Evolutionary conservation across 2,329 filamentous ascomycete species (phyloP).

Genomic region (Clarireedia monteithiana): DNA sequence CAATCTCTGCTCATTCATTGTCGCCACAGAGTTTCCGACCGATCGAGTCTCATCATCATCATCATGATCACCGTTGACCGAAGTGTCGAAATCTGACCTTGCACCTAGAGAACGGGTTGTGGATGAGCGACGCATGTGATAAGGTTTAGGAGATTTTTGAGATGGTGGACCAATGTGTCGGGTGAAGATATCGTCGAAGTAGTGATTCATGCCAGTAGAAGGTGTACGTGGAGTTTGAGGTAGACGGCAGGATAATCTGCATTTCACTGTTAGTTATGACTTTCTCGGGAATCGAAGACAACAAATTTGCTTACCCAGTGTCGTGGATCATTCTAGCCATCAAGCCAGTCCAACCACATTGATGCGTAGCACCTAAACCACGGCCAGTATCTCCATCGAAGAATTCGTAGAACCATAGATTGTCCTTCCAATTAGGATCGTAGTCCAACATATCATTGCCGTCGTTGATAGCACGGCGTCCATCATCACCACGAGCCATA

Average conservation of each 20-base stretch:
- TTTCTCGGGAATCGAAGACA: not conserved
- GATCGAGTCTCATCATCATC: conserved; percentile 24
- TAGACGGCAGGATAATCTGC: conserved; percentile 66
- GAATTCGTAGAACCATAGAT: conserved; percentile 95
- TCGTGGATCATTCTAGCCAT: conserved; percentile 97
- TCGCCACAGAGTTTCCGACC: conserved; percentile 35
- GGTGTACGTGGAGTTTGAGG: conserved; percentile 91
- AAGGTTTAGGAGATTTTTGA: conserved; percentile 35
- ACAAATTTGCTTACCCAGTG: conserved; percentile 63
- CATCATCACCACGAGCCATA: conserved; percentile 76
- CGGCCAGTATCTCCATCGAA: conserved; percentile 90
- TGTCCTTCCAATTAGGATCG: conserved; percentile 86
- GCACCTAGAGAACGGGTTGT: conserved; percentile 77
- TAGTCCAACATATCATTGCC: conserved; percentile 82
- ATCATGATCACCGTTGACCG: conserved; percentile 35
- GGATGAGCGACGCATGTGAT: conserved; percentile 64
- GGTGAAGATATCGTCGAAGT: conserved; percentile 86
- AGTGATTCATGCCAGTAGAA: conserved; percentile 74
- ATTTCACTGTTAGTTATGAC: not conserved
- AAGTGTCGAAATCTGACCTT: conserved; percentile 66
- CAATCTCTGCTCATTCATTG: conserved; percentile 44
- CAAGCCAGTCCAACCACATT: conserved; percentile 93
- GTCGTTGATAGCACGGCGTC: conserved; percentile 80
- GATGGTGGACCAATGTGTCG: conserved; percentile 37
- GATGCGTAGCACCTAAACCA: conserved; percentile 85